Percentiles rank a stretch among this genome's conserved stretches.
These are phyloP conservation scores for Strobilomyces dryophilus DNA, from an alignment of 768 basidiomycete species.

Conservation along the genomic window DNA sequence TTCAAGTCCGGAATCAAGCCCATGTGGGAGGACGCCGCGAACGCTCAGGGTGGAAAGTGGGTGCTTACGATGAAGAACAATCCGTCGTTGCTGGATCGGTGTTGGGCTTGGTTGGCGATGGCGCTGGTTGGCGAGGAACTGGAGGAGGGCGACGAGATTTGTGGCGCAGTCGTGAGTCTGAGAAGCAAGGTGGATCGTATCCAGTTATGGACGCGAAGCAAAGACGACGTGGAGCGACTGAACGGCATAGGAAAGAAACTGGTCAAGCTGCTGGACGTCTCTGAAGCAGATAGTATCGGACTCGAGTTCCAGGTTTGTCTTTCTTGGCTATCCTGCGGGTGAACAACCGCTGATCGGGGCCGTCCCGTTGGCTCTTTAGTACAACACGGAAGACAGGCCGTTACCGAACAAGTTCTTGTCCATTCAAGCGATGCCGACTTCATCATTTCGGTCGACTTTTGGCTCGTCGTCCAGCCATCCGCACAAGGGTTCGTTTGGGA, in stretches of 20 bases:
- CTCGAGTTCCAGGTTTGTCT: conserved; percentile 81
- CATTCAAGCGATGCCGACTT: conserved; percentile 65
- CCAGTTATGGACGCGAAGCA: conserved; percentile 85
- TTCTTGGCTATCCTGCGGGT: not conserved
- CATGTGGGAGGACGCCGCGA: conserved; percentile 96
- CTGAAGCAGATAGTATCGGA: conserved; percentile 79
- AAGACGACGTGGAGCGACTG: conserved; percentile 81
- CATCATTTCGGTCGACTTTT: conserved; percentile 67
- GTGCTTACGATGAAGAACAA: conserved; percentile 90
- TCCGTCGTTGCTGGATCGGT: conserved; percentile 72
- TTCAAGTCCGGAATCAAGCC: conserved; percentile 94
- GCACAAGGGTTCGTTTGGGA: conserved; percentile 21
- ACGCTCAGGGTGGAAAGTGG: conserved; percentile 93
- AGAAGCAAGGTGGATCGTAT: conserved; percentile 86
- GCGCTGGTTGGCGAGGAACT: conserved; percentile 72
- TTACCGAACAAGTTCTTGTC: conserved; percentile 77
- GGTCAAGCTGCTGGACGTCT: conserved; percentile 77
- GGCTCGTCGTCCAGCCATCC: conserved; percentile 30
- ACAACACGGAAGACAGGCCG: conserved; percentile 85
- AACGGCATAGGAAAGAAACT: conserved; percentile 83
- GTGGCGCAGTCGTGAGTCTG: conserved; percentile 83
- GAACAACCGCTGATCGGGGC: not conserved
- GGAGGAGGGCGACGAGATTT: conserved; percentile 69
- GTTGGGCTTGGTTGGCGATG: conserved; percentile 90
- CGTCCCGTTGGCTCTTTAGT: conserved; percentile 38